A percentile compares a stretch with the other conserved stretches of the same genome.
Conservation (phyloP, 345 rosid species). For the Lepidium africanum region DNA sequence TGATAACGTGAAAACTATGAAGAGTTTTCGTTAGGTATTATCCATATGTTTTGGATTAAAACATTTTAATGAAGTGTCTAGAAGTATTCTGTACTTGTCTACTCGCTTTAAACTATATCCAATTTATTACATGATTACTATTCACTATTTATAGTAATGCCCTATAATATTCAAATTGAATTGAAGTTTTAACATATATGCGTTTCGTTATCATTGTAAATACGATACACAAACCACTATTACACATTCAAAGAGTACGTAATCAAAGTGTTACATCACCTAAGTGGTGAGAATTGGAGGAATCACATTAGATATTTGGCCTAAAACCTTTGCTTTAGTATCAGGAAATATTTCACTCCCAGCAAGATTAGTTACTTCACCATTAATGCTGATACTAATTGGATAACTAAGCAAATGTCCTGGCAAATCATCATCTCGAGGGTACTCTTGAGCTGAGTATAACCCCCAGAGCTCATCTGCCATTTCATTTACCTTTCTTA, state of each 20-base stretch:
- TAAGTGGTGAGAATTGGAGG: slow-evolving; percentile 66
- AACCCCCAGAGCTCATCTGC: slow-evolving; percentile 42
- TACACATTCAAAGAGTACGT: background rate
- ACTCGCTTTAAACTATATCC: background rate
- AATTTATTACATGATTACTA: too few relatives aligned
- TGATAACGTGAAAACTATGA: background rate
- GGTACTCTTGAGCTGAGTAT: slow-evolving; percentile 27
- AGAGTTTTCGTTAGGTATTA: background rate
- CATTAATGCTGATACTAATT: slow-evolving; percentile 33
- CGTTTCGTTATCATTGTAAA: too few relatives aligned
- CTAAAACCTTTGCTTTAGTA: slow-evolving; percentile 60
- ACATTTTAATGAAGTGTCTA: background rate
- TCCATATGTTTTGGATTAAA: background rate
- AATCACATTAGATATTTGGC: slow-evolving; percentile 34
- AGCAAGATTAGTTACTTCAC: slow-evolving; percentile 32
- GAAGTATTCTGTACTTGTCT: background rate
- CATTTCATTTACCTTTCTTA: slow-evolving; percentile 24
- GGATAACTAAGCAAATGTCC: slow-evolving; percentile 66
- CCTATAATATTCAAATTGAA: too few relatives aligned
- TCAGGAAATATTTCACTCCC: slow-evolving; percentile 52
- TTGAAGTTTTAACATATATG: too few relatives aligned
- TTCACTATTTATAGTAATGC: too few relatives aligned
- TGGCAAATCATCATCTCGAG: slow-evolving; percentile 24
- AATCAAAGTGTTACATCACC: background rate
- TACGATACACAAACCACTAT: background rate